phyloP scores from a whole-genome alignment of 306 rosid genomes.

The Macrotyloma uniflorum region DNA sequence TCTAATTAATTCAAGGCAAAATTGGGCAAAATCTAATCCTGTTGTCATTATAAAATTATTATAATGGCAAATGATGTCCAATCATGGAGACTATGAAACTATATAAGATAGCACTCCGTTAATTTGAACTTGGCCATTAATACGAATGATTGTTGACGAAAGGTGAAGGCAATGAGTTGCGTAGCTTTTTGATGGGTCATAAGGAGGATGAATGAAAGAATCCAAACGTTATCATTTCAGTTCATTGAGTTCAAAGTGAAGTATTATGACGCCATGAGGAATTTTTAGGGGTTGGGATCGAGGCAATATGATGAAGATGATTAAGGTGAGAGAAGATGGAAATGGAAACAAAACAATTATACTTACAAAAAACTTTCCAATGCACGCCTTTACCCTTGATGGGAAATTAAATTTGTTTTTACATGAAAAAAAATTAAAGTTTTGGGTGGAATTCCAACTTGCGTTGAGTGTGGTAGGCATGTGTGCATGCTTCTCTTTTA shows the following conservation, averaged over 20 bases:
- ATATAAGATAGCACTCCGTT: neutral
- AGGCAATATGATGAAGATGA: slow-evolving; percentile 42
- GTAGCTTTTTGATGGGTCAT: slow-evolving; percentile 39
- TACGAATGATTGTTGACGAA: slow-evolving; percentile 35
- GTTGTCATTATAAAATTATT: neutral
- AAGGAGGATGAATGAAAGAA: slow-evolving; percentile 25
- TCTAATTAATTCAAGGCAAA: too few species aligned
- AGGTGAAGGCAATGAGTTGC: slow-evolving; percentile 15
- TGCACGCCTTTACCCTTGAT: slow-evolving; percentile 11
- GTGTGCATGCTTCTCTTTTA: neutral
- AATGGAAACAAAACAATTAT: slow-evolving; percentile 18
- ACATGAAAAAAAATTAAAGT: slow-evolving; percentile 44
- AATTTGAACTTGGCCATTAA: slow-evolving; percentile 28
- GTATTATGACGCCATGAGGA: slow-evolving; percentile 30
- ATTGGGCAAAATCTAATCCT: neutral
- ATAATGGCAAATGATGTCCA: neutral
- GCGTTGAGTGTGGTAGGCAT: slow-evolving; percentile 41
- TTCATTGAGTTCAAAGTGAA: slow-evolving; percentile 45
- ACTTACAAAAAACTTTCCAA: slow-evolving; percentile 11
- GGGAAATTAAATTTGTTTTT: slow-evolving; percentile 29
- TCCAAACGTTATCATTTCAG: slow-evolving; percentile 41
- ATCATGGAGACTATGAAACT: neutral
- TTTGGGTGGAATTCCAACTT: slow-evolving; percentile 72
- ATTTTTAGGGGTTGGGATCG: slow-evolving; percentile 9
- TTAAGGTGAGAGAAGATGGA: slow-evolving; percentile 2